Conservation (phyloP, 108 stramenopile species). For the Discostella stelligeroides region DNA sequence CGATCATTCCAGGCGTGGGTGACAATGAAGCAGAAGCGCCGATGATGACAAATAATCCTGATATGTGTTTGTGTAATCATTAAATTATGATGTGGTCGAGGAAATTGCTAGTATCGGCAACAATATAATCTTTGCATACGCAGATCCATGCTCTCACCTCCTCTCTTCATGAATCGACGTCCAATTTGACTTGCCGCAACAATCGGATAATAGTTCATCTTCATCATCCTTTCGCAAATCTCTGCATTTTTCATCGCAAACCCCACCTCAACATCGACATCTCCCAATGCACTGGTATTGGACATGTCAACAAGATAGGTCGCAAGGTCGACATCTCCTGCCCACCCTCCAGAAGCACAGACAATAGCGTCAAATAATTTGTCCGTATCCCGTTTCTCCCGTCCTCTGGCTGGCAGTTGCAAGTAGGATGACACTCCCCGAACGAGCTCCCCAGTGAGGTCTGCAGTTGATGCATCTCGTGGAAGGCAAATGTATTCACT, state of each 20-base stretch:
- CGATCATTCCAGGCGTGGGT: constrained; percentile 76
- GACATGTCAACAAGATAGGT: background rate
- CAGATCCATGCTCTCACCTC: constrained; percentile 38
- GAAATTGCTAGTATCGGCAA: too few relatives aligned
- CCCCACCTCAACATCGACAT: constrained; percentile 22
- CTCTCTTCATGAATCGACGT: constrained; percentile 53
- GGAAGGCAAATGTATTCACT: constrained; percentile 56
- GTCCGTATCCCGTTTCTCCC: background rate
- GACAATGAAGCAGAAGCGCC: constrained; percentile 70
- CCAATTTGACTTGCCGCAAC: constrained; percentile 72
- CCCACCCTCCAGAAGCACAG: constrained; percentile 62
- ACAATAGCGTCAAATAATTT: constrained; percentile 76
- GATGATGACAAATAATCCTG: constrained; percentile 56
- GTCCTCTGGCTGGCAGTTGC: background rate
- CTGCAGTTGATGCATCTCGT: constrained; percentile 38
- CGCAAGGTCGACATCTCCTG: constrained; percentile 48
- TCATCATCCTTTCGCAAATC: constrained; percentile 52
- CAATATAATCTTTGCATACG: background rate
- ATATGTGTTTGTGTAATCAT: background rate
- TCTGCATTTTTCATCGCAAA: constrained; percentile 26
- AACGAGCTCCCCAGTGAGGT: constrained; percentile 53
- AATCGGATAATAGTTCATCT: constrained; percentile 60
- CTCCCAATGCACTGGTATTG: constrained; percentile 2
- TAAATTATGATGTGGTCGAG: background rate
- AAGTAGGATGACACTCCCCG: constrained; percentile 48